Evolutionary conservation across 345 rosid genomes (phyloP), one percentile per base, ranked within the genome.

Genomic region (Alliaria petiolata): DNA sequence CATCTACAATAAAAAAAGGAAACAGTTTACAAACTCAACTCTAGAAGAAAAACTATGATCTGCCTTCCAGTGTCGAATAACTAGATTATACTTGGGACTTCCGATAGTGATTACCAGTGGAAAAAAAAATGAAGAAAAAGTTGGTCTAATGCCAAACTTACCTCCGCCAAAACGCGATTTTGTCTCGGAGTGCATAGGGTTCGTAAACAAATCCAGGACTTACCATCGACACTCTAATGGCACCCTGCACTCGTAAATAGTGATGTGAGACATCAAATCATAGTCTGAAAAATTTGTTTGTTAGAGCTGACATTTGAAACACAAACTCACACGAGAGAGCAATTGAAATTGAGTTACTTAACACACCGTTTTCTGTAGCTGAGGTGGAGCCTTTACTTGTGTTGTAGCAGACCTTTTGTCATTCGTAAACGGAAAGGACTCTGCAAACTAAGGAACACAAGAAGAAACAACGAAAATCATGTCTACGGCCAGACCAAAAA

Each of bases 161-260:
- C 99, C 99, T 91, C 74, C 58, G 66, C 97, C 95, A 95, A 67
- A 89, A 82, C 13, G 97, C 60, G 69, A 95, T 85, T 46, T 74
- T 78, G 72, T 87, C 93, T 14, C 81, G 86, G 44, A 82, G 80
- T 66, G 82, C 76, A 78, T 89, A 93, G 50, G 96, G 95, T 73
- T 91, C 99, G 78, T 85, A 85, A 28, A 95, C 83, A 79, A 91
- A 79, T 58, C 99, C 99, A 57, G 99, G 99, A 77, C 96, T 95
- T 6, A 83, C 81, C 79, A 95, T 78, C 10, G 90, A 62, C 22
- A 91, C 80, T 72, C 85, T 78, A 76, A 86, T 79, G 26, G 89
- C 83, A 28, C 89, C 91, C 97, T 95, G 84, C n/a, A n/a, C n/a
- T n/a, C n/a, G n/a, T n/a, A n/a, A n/a, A n/a, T n/a, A 69, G 4